Base-by-base conservation (phyloP, 208 protist genomes). In the Blastocrithidia nonstop region DNA sequence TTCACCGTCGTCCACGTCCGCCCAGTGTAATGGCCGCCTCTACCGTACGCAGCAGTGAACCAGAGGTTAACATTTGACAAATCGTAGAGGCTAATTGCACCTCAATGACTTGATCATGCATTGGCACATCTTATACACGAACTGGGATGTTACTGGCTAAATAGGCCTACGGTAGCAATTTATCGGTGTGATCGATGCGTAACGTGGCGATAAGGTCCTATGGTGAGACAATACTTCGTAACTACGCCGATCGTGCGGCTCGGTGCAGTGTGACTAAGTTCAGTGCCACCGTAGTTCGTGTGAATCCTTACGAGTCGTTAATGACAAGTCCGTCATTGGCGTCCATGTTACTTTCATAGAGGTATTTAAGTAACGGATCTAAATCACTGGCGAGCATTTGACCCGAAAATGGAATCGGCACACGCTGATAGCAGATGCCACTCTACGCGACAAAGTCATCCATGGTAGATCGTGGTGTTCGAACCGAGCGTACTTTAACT, bases 51-150 rank as follows among this genome's bases (percentile, higher is more conserved):
- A 91, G 50, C 25, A 91, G 49, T 2, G 66, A 77, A 36, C 82
- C 82, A 6, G 77, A 66, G 13, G 71, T 80, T 22, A 91, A 67
- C 74, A 91, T 91, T 57, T 91, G 82, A 54, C 73, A 82, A 22
- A 91, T 88, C 25, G 71, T 85, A 3, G 71, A 85, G 17, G 82
- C 82, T 9, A 87, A 46, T 3, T 72, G 74, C 24, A 84, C 47
- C 57, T 88, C 82, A 2, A 85, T 58, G 31, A 60, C 53, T 28
- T 65, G 54, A 25, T 66, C 62, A n/a, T n/a, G n/a, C n/a, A n/a
- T n/a, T 13, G 82, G 76, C 20, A 77, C 33, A 24, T 83, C 70
- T 8, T 70, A 47, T 23, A 49, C 7, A 3, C 45, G 39, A 24
- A 72, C 56, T 3, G 39, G 25, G 20, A 55, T 23, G 21, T 36